Evolutionary conservation across 352 stramenopile genomes (phyloP).

Genomic region (Phytophthora pini): DNA sequence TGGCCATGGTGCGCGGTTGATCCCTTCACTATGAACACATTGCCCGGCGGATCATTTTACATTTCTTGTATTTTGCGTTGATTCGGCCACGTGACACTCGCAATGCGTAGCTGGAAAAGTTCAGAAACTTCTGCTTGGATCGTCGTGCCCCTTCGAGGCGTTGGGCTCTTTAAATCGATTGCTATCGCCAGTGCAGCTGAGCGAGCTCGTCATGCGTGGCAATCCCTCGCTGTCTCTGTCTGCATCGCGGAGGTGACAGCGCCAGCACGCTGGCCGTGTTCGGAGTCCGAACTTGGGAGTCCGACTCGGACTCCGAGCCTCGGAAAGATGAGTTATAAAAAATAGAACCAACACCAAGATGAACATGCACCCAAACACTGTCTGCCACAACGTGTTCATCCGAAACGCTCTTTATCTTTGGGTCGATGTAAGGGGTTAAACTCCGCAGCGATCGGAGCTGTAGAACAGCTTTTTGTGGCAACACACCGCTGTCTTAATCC

Average conservation of each 20-base stretch:
- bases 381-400: too few species aligned
- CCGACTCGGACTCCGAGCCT: too few species aligned
- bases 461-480: too few species aligned
- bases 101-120: neutral
- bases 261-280: neutral
- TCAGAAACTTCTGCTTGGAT: constrained; percentile 14
- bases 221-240: neutral
- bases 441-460: too few species aligned
- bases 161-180: constrained; percentile 4
- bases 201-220: neutral
- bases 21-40: neutral
- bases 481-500: too few species aligned
- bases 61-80: neutral
- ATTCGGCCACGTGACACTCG: neutral
- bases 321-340: too few species aligned
- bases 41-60: neutral
- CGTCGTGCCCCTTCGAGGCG: constrained; percentile 3
- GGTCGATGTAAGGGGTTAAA: too few species aligned
- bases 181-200: neutral
- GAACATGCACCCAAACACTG: too few species aligned
- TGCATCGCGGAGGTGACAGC: neutral
- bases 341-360: too few species aligned
- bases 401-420: too few species aligned
- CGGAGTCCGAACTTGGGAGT: neutral
- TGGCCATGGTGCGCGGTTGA: neutral